Base-by-base conservation (phyloP, 192 early-diverging fungal genomes). In the Chytriomyces confervae region DNA sequence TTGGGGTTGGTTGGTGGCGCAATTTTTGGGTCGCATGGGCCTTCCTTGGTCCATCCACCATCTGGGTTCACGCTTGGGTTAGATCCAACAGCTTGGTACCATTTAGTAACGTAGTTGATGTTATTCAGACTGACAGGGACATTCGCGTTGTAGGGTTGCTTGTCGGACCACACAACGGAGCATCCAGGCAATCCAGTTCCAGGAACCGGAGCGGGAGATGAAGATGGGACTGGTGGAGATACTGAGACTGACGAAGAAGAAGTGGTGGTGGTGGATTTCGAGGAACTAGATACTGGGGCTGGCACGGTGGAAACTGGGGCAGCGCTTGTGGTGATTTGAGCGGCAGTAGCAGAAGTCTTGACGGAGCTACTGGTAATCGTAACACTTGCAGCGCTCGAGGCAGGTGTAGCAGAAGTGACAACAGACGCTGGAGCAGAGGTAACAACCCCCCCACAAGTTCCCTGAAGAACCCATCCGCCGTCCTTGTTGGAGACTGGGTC, bases 401-500 rank as follows among this genome's bases (percentile, higher is more conserved):
- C 0, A n/a, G 62, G 18, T 16, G 62, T 64, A 1, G 16, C 29
- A 24, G 62, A n/a, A 64, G 29, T 29, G n/a, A 27, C 10, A 13
- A 29, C 29, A 64, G 29, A 29, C 11, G 62, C 7, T 9, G 46
- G 1, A 13, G 5, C 24, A 18, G 66, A 9, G 66, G 27, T 16
- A 64, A 64, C 62, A 24, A 27, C 62, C 2, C 53, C 20, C 11
- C 53, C 53, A 57, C 53, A 57, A 11, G 53, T 20, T 11, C 20
- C 53, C 20, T 57, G 11, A 18, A 18, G 11, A 11, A 57, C 53
- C 69, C 69, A 71, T 9, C 69, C 69, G 18, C 69, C 69, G 50
- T 71, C 69, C 1, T 20, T 47, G 72, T 64, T 75, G 24, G 72
- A 20, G 16, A 11, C 62, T 13, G 72, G 72, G 16, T 53, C 72